These are phyloP conservation scores for Ceratobasidium sp. DNA, from an alignment of 1,284 basidiomycete genomes.

Conservation along the genomic window DNA sequence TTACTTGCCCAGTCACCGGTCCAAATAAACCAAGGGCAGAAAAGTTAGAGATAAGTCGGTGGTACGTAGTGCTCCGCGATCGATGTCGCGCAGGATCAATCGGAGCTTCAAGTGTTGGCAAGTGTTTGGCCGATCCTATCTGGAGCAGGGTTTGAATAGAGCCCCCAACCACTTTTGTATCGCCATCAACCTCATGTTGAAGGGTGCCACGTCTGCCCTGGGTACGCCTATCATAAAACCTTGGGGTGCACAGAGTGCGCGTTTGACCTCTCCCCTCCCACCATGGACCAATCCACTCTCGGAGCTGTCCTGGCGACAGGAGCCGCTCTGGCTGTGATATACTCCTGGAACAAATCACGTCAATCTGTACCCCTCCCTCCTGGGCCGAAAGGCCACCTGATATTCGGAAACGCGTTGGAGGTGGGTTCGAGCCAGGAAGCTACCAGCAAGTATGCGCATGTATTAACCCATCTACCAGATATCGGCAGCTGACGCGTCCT, in stretches of 20 bases:
- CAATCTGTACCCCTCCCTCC: neutral
- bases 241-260: neutral
- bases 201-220: no score
- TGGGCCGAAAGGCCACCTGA: neutral
- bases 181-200: no score
- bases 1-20: no score
- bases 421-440: neutral
- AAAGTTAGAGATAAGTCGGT: no score
- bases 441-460: neutral
- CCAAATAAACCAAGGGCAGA: no score
- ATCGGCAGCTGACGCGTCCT: neutral
- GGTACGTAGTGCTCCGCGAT: no score
- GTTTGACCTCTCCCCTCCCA: neutral
- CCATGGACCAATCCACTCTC: neutral
- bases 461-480: neutral
- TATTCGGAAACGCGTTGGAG: conserved; percentile 2
- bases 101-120: no score
- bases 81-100: no score
- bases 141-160: no score
- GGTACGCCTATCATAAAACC: neutral
- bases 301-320: neutral
- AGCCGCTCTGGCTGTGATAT: neutral
- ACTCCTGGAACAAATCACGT: neutral
- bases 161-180: no score
- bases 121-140: no score